Base-by-base conservation (phyloP, 495 filamentous ascomycete genomes). In the Neurospora sp. region DNA sequence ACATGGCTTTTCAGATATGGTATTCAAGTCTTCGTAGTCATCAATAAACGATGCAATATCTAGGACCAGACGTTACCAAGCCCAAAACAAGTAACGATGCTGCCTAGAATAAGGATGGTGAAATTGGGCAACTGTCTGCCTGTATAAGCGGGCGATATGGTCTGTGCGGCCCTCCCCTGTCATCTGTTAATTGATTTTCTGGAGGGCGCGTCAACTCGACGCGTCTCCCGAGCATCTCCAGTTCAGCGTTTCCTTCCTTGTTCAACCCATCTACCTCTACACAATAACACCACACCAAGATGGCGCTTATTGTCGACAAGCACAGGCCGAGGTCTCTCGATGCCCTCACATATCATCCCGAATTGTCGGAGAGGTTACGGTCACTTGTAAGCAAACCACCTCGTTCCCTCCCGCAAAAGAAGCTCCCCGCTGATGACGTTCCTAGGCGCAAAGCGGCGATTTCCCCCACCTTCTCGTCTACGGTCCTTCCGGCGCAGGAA, bases 401-500 rank as follows among this genome's bases (percentile, higher is more conserved):
- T 68, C 44, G 40, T 22, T 39, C 71, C 59, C 7, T 53, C 42
- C 44, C 22, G 73, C 71, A 20, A 45, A 44, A 44, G 37, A 20
- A 61, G 37, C 31, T 18, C 22, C 35, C 42, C 22, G 18, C 31
- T 4, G 4, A 59, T 79, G 14, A 77, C 75, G 44, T 27, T 69
- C 71, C 45, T 75, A 98, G 94, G 96, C 96, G 8, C 93, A 97
- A 89, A 94, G 90, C 82, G 94, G 94, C 73, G 96, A 99, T 80
- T 98, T 99, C 78, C 96, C 96, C 71, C 96, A 99, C 81, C 90
- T 98, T 42, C 91, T 99, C 73, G 90, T 99, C 71, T 98, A 98
- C 78, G 96, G 96, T 3, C 96, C 96, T 2, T 97, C 94, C 0
- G 96, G 96, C 27, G 96, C 96, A 1, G 96, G 96, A 69, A 99